phyloP scores from a whole-genome alignment of 2,329 filamentous ascomycete genomes.

The Parafenestella ontariensis region DNA sequence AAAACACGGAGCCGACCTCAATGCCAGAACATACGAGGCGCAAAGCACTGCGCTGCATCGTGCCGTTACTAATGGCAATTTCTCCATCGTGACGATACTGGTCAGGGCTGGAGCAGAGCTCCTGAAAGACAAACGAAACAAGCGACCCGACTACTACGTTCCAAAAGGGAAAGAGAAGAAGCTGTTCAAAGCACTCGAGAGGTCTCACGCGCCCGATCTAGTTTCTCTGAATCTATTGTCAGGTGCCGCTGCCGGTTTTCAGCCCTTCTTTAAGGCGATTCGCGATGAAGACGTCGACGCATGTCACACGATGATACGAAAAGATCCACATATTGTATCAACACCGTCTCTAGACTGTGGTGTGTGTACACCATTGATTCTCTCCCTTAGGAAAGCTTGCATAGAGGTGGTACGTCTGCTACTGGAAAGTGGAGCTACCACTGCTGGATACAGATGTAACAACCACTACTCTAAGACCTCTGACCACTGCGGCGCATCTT shows the following conservation, averaged over 20 bases:
- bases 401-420: background rate
- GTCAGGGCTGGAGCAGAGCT: background rate
- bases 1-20: background rate
- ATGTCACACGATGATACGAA: background rate
- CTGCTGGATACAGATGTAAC: background rate
- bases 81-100: background rate
- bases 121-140: background rate
- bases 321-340: background rate
- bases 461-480: background rate
- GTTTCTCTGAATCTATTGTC: background rate
- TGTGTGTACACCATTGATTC: background rate
- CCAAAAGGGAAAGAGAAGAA: background rate
- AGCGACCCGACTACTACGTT: background rate
- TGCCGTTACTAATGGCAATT: background rate
- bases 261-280: background rate
- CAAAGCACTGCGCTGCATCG: background rate
- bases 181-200: background rate
- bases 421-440: background rate
- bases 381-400: background rate
- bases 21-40: background rate
- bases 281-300: background rate
- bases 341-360: background rate
- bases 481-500: background rate
- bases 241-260: background rate
- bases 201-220: background rate